These are phyloP conservation scores for Ascochyta clinopodiicola DNA, from an alignment of 2,329 filamentous ascomycete genomes.

Conservation along the genomic window DNA sequence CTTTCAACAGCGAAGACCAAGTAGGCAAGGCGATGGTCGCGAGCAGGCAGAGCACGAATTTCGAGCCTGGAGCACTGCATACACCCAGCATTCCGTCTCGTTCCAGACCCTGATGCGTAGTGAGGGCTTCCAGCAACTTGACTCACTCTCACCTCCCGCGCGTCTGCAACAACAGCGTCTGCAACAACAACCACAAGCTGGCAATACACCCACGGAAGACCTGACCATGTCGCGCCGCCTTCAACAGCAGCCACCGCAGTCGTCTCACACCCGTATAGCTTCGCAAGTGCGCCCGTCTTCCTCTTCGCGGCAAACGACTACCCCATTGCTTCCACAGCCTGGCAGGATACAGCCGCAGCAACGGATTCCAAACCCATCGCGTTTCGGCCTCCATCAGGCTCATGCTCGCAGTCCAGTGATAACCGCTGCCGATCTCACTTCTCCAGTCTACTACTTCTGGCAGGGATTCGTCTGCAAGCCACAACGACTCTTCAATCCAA, in stretches of 20 bases:
- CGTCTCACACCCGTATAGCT: neutral
- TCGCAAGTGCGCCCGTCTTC: neutral
- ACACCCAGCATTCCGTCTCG: slow-evolving; percentile 6
- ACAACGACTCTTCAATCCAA: slow-evolving; percentile 39
- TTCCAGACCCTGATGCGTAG: slow-evolving; percentile 1
- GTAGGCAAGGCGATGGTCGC: neutral
- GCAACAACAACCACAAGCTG: neutral
- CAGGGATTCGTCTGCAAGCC: slow-evolving; percentile 61
- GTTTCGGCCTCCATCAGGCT: slow-evolving; percentile 64
- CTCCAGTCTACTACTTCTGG: slow-evolving; percentile 63
- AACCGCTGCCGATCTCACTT: slow-evolving; percentile 24
- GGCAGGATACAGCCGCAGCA: slow-evolving; percentile 46
- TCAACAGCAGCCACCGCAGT: neutral
- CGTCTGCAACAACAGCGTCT: slow-evolving; percentile 1
- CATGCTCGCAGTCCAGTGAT: slow-evolving; percentile 62
- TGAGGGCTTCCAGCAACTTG: neutral
- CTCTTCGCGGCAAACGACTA: neutral
- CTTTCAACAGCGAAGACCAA: neutral
- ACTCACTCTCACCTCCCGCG: neutral
- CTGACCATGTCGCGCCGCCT: neutral
- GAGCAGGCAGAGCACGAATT: slow-evolving; percentile 8
- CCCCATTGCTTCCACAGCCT: slow-evolving; percentile 46
- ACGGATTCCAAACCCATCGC: slow-evolving; percentile 53
- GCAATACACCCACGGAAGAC: neutral
- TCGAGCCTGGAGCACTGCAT: slow-evolving; percentile 6